A percentile compares a stretch with the other conserved stretches of the same genome.
These are phyloP conservation scores for Talaromyces proteolyticus DNA, from an alignment of 495 filamentous ascomycete species.

Conservation along the genomic window DNA sequence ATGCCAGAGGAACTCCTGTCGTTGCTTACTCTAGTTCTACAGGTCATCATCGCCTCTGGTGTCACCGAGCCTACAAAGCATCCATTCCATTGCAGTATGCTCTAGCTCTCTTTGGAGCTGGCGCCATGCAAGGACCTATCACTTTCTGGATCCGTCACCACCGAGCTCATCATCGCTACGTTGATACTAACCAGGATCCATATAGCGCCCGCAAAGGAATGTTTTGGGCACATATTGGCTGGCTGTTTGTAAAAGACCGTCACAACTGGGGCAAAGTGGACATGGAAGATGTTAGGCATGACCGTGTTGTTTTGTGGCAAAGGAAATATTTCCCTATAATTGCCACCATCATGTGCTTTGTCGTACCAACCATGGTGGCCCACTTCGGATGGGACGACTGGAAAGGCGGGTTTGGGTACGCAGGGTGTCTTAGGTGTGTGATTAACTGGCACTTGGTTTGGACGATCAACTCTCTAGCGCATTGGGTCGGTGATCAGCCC, in stretches of 20 bases:
- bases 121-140: slow-evolving; percentile 13
- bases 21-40: no score
- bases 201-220: slow-evolving; percentile 14
- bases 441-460: slow-evolving; percentile 20
- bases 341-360: slow-evolving; percentile 10
- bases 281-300: slow-evolving; percentile 19
- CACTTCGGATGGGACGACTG: slow-evolving; percentile 21
- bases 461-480: slow-evolving; percentile 25
- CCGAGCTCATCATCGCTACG: slow-evolving; percentile 19
- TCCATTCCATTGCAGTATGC: slow-evolving; percentile 4
- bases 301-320: slow-evolving; percentile 21
- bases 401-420: slow-evolving; percentile 19
- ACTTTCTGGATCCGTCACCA: slow-evolving; percentile 15
- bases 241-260: slow-evolving; percentile 12
- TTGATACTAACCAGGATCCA: slow-evolving; percentile 17
- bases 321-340: slow-evolving; percentile 12
- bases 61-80: slow-evolving; percentile 16
- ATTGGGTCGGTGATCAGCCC: slow-evolving; percentile 25
- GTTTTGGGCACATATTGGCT: slow-evolving; percentile 17
- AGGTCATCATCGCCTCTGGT: slow-evolving; percentile 26
- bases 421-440: slow-evolving; percentile 14
- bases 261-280: slow-evolving; percentile 9
- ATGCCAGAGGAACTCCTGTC: no score
- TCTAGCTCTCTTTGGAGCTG: slow-evolving; percentile 14
- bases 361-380: slow-evolving; percentile 15